Base-by-base conservation (phyloP, 371 early-diverging fungal species). In the Rhizopus stolonifer region DNA sequence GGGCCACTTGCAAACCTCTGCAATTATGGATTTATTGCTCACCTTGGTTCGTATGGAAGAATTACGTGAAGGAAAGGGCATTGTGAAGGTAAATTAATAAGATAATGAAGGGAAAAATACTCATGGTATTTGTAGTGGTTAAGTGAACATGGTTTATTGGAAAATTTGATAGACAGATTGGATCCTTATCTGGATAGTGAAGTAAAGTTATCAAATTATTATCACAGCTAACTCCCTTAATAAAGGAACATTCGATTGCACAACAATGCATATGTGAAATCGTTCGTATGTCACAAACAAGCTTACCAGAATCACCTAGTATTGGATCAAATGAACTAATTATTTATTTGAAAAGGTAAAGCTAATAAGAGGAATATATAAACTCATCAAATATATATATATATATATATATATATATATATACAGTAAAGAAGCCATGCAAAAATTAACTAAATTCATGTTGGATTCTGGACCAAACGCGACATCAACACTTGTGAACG, bases 11-110 rank as follows among this genome's bases (percentile, higher is more conserved):
- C 87, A 85, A 33, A 87, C 84, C 33, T 84, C 91, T 31, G 81
- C 93, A 0, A 84, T 95, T 45, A 89, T 90, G 63, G 96, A 95
- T 60, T 71, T 96, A 26, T 65, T 94, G 38, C 79, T 96, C 39
- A 95, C 92, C 54, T 74, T 96, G 15, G 88, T 95, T 49, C 90
- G 91, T 61, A 70, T 93, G 56, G 94, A 93, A 51, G 96, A 95
- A 60, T 66, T 90, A 21, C 84, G 88, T 4, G 88, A 91, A 51
- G 94, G 89, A 6, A 81, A 74, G 45, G 90, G 91, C 13, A 73
- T 87, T 40, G 83, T 90, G 21, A 80, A 83, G 80, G 90, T 89
- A 58, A 32, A 56, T 15, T n/a, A 46, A 9, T 42, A 21, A 31
- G 25, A 42, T 11, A 10, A 23, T 24, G 8, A 3, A 38, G 11